phyloP scores from a whole-genome alignment of 2,329 filamentous ascomycete species.

The Penicillium rolfsii region DNA sequence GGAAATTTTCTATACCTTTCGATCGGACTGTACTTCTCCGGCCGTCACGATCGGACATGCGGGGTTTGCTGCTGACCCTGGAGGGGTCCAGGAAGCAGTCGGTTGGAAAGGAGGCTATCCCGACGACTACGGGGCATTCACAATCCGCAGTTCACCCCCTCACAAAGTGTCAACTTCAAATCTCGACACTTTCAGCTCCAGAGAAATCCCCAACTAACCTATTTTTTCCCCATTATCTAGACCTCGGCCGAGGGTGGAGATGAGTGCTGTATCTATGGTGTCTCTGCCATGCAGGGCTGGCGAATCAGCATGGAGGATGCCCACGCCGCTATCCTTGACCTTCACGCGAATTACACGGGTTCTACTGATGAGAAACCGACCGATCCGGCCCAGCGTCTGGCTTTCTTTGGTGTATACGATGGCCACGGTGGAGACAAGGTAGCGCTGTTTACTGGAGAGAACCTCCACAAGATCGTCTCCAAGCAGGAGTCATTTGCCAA shows the following conservation, averaged over 20 bases:
- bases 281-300: slow-evolving; percentile 99
- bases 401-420: slow-evolving; percentile 98
- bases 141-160: neutral
- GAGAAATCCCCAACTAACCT: slow-evolving; percentile 7
- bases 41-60: slow-evolving; percentile 30
- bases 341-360: slow-evolving; percentile 63
- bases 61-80: slow-evolving; percentile 23
- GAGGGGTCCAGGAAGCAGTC: slow-evolving; percentile 18
- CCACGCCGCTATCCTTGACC: slow-evolving; percentile 85
- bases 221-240: slow-evolving; percentile 52
- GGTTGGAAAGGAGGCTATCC: slow-evolving; percentile 14
- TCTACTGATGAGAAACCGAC: slow-evolving; percentile 60
- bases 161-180: neutral
- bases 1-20: neutral
- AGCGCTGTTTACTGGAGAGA: slow-evolving; percentile 85
- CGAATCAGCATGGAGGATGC: slow-evolving; percentile 99
- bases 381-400: slow-evolving; percentile 72
- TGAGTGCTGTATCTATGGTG: slow-evolving; percentile 88
- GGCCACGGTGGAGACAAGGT: slow-evolving; percentile 98
- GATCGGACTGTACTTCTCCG: neutral
- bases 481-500: slow-evolving; percentile 94
- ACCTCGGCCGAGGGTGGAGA: slow-evolving; percentile 87
- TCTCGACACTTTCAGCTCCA: neutral
- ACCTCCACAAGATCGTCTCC: slow-evolving; percentile 90
- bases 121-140: neutral